These are phyloP conservation scores for Neurospora crassa DNA, from an alignment of 2,329 filamentous ascomycete genomes.

Conservation along the genomic window DNA sequence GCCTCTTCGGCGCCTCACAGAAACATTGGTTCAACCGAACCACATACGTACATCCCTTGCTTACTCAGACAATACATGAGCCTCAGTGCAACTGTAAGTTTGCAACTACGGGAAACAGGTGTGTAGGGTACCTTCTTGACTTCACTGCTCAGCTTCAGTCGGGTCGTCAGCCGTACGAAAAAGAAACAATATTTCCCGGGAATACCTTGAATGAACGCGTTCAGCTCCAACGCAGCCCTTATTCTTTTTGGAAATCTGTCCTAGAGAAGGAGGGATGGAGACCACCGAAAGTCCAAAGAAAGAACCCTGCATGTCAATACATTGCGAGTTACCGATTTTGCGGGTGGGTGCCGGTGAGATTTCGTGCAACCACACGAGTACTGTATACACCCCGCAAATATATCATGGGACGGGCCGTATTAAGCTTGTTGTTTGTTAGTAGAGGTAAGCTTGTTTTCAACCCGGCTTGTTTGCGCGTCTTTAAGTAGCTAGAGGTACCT, in stretches of 20 bases:
- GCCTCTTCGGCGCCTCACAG: neutral
- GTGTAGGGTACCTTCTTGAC: neutral
- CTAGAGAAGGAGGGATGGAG: neutral
- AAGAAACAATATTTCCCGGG: neutral
- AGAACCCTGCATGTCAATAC: neutral
- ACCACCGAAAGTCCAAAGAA: neutral
- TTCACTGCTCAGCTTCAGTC: neutral
- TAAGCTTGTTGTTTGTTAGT: neutral
- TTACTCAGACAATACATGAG: neutral
- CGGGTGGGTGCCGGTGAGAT: neutral
- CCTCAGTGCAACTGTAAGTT: neutral
- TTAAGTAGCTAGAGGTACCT: no score
- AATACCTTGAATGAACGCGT: neutral
- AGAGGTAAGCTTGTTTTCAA: neutral
- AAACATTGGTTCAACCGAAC: neutral
- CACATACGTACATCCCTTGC: neutral
- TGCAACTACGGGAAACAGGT: neutral
- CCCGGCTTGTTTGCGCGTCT: neutral
- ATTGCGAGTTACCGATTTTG: neutral
- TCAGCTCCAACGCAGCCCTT: neutral
- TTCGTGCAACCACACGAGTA: neutral
- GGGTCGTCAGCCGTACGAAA: neutral
- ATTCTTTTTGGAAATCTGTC: neutral
- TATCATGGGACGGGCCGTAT: neutral
- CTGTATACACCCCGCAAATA: neutral